phyloP scores from a whole-genome alignment of 371 early-diverging fungal genomes.

The Mortierella sp. region DNA sequence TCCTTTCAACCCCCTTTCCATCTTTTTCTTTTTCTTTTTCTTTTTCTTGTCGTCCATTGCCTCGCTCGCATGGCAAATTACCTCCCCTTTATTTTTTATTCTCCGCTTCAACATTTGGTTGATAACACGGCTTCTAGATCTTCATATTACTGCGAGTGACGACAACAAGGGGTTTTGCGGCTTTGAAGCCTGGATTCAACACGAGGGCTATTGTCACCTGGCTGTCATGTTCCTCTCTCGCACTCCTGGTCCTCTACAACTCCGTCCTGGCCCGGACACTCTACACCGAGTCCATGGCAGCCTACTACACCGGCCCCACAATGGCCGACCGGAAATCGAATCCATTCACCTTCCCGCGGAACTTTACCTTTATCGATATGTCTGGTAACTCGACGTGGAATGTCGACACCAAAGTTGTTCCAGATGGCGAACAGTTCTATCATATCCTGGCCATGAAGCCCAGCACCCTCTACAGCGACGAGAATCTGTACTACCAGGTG shows the following conservation, averaged over 20 bases:
- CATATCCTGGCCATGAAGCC: constrained; percentile 43
- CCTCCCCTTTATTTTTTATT: background rate
- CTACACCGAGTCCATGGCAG: constrained; percentile 52
- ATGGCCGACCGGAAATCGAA: background rate
- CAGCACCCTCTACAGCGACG: constrained; percentile 17
- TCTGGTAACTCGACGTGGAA: constrained; percentile 16
- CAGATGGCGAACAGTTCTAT: constrained; percentile 5
- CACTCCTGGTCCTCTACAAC: constrained; percentile 41
- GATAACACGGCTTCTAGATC: constrained; percentile 21
- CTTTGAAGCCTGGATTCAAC: constrained; percentile 54
- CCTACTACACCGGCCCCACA: constrained; percentile 28
- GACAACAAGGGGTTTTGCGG: constrained; percentile 54
- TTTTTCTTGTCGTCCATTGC: background rate
- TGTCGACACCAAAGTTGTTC: background rate
- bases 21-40: background rate
- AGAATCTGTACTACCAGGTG: constrained; percentile 6
- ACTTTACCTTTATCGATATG: constrained; percentile 30
- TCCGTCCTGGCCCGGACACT: constrained; percentile 33
- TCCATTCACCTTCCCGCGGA: constrained; percentile 1
- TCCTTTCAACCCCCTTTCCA: background rate
- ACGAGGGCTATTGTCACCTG: constrained; percentile 50
- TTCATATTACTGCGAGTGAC: constrained; percentile 50
- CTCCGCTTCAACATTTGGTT: background rate
- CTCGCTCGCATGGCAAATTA: background rate
- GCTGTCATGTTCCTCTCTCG: constrained; percentile 36